Percentiles rank a stretch among this genome's conserved stretches.
Evolutionary conservation across 352 stramenopile species (phyloP).

Genomic region (Phytopythium cucurbitacearum): DNA sequence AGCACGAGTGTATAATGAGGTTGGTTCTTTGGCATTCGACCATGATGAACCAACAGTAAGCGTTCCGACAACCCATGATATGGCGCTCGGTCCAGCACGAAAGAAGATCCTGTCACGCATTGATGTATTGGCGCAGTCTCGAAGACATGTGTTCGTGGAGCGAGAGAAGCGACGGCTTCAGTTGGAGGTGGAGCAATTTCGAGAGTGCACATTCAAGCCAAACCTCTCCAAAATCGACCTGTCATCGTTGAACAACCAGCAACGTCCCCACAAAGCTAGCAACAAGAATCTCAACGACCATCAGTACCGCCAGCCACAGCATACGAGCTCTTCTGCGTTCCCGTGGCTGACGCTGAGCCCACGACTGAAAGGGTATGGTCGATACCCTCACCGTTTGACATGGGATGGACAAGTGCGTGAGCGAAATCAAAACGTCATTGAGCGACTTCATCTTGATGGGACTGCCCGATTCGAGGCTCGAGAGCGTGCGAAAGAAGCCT

Average conservation of each 20-base stretch:
- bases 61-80: neutral
- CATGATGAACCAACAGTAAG: neutral
- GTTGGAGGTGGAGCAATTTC: constrained; percentile 51
- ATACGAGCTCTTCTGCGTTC: constrained; percentile 16
- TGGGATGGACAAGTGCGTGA: constrained; percentile 5
- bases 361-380: constrained; percentile 16
- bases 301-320: neutral
- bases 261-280: too few species aligned
- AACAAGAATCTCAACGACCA: neutral
- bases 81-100: neutral
- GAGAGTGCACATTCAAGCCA: constrained; percentile 68
- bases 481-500: constrained; percentile 35
- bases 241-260: too few species aligned
- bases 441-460: constrained; percentile 64
- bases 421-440: constrained; percentile 27
- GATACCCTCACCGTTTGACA: neutral
- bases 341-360: constrained; percentile 64
- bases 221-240: constrained; percentile 19
- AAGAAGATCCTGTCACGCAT: constrained; percentile 17
- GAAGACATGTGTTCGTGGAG: constrained; percentile 50
- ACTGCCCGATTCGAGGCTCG: constrained; percentile 48
- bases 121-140: constrained; percentile 45
- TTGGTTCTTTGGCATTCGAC: neutral
- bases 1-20: too few species aligned
- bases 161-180: constrained; percentile 58